A percentile compares a stretch with the other conserved stretches of the same genome.
Conservation (phyloP, 2,329 filamentous ascomycete genomes). For the Aureobasidium sp. region DNA sequence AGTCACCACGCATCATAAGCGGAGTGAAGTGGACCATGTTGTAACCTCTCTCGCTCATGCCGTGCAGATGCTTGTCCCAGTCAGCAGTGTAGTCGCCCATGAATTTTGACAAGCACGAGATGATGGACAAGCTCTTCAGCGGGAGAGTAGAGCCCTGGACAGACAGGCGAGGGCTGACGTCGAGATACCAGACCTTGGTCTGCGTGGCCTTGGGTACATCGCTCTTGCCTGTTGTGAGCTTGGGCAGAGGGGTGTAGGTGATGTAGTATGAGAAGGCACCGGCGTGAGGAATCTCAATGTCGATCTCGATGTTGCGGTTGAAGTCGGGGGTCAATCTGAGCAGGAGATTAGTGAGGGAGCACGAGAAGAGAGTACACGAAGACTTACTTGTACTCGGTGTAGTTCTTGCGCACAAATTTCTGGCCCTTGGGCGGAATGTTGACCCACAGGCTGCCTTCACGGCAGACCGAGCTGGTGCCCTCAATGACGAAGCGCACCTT, state of each 20-base stretch:
- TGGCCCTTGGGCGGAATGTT: conserved; percentile 78
- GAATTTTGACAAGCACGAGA: conserved; percentile 95
- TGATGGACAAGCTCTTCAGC: conserved; percentile 79
- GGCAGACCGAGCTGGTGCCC: conserved; percentile 90
- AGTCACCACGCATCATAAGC: conserved; percentile 76
- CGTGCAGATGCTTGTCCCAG: conserved; percentile 82
- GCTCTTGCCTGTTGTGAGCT: conserved; percentile 55
- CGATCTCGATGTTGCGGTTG: conserved; percentile 83
- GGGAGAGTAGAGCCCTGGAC: conserved; percentile 70
- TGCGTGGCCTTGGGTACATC: conserved; percentile 43
- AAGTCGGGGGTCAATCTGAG: conserved; percentile 81
- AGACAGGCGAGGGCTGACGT: conserved; percentile 75
- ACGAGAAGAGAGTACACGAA: neutral
- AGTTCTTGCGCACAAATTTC: conserved; percentile 69
- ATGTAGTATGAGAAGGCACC: conserved; percentile 94
- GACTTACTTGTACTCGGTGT: conserved; percentile 81
- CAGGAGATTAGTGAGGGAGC: neutral
- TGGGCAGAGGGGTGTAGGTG: conserved; percentile 80
- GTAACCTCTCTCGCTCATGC: conserved; percentile 86
- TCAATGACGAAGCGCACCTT: conserved; percentile 83
- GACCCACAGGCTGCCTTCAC: conserved; percentile 90
- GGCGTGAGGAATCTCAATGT: conserved; percentile 72
- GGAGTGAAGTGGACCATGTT: conserved; percentile 99
- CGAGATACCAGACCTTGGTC: conserved; percentile 81
- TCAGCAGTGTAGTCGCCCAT: conserved; percentile 88